Percentiles rank a stretch among this genome's conserved stretches.
Conservation (phyloP, 495 filamentous ascomycete species). For the Penicillium pulvis region DNA sequence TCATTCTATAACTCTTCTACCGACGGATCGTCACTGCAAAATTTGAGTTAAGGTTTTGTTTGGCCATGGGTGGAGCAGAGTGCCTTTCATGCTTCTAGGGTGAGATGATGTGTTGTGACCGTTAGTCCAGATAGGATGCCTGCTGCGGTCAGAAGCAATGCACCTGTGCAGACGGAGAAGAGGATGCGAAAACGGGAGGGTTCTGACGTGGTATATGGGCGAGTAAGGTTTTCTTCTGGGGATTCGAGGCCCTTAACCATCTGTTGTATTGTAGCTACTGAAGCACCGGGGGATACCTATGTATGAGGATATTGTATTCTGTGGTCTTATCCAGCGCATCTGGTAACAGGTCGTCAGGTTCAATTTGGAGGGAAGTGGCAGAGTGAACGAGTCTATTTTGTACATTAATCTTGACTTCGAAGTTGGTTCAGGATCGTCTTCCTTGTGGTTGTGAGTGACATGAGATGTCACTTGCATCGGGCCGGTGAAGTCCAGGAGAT, state of each 20-base stretch:
- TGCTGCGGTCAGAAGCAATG: conserved; percentile 66
- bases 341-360: conserved; percentile 36
- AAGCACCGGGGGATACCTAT: conserved; percentile 60
- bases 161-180: conserved; percentile 74
- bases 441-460: conserved; percentile 6
- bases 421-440: conserved; percentile 16
- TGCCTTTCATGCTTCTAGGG: conserved; percentile 66
- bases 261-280: conserved; percentile 7
- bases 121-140: conserved; percentile 69
- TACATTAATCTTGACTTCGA: conserved; percentile 25
- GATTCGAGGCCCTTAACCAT: conserved; percentile 10
- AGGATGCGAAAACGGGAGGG: conserved; percentile 50
- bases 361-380: conserved; percentile 16
- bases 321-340: conserved; percentile 62
- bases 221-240: conserved; percentile 20
- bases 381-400: conserved; percentile 34
- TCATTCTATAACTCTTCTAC: conserved; percentile 60
- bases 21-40: conserved; percentile 74
- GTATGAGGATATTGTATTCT: conserved; percentile 69
- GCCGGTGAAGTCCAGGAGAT: conserved; percentile 62
- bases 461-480: conserved; percentile 55
- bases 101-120: conserved; percentile 69
- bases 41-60: conserved; percentile 27
- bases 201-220: conserved; percentile 18
- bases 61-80: conserved; percentile 36